Conservation (phyloP, 1,284 basidiomycete genomes). For the Amylostereum areolatum region DNA sequence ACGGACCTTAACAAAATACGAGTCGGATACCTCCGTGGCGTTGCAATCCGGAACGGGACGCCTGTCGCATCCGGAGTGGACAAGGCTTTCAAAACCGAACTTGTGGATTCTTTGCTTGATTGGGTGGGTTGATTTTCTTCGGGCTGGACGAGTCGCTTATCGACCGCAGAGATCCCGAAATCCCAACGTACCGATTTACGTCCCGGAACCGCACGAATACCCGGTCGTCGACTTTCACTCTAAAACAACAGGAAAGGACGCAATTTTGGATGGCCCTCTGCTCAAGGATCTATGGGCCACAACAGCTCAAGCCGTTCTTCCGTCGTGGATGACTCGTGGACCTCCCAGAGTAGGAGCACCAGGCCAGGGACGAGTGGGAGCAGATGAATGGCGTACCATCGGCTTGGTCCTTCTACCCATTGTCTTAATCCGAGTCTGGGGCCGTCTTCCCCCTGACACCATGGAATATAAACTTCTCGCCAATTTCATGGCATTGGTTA, state of each 20-base stretch:
- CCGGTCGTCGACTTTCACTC: not conserved
- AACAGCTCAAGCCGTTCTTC: conserved; percentile 4
- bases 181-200: no score
- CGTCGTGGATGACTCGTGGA: conserved; percentile 7
- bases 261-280: not conserved
- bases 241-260: not conserved
- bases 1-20: no score
- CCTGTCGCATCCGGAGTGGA: no score
- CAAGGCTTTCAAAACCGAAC: no score
- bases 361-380: conserved; percentile 9
- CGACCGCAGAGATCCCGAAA: conserved; percentile 3
- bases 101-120: no score
- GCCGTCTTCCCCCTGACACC: not conserved
- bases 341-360: conserved; percentile 5
- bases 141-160: no score
- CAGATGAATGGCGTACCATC: conserved; percentile 10
- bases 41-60: no score
- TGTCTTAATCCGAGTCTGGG: conserved; percentile 10
- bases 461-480: not conserved
- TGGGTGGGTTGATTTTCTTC: no score
- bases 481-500: conserved; percentile 8
- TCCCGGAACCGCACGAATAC: not conserved
- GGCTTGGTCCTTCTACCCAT: conserved; percentile 9
- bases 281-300: not conserved
- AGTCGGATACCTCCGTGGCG: no score